phyloP scores from a whole-genome alignment of 2,329 filamentous ascomycete species.

The Aspergillus sp. region DNA sequence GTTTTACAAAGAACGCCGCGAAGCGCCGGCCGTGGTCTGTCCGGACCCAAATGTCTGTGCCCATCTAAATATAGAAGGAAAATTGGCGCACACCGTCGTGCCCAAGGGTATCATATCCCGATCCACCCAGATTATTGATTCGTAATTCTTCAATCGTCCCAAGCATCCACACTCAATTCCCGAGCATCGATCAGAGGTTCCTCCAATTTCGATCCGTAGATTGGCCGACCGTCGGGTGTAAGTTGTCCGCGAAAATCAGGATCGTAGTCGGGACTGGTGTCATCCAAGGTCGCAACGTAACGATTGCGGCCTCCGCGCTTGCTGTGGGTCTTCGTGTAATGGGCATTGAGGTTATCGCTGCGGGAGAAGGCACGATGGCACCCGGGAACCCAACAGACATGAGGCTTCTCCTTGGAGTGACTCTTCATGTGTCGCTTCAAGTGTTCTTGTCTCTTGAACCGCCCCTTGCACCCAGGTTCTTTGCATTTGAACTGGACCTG shows the following conservation, averaged over 20 bases:
- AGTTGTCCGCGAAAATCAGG: conserved; percentile 45
- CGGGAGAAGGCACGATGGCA: conserved; percentile 44
- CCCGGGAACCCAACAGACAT: conserved; percentile 46
- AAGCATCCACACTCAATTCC: conserved; percentile 34
- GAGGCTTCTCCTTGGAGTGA: conserved; percentile 46
- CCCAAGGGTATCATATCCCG: conserved; percentile 29
- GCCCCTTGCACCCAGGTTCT: conserved; percentile 43
- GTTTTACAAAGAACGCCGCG: conserved; percentile 24
- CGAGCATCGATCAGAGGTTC: conserved; percentile 32
- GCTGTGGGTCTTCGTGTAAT: conserved; percentile 48
- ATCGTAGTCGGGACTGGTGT: conserved; percentile 43
- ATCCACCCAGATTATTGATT: conserved; percentile 23
- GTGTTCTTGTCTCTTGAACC: conserved; percentile 52
- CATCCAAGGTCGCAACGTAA: conserved; percentile 47
- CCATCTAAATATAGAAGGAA: conserved; percentile 28
- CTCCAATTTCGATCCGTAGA: conserved; percentile 37
- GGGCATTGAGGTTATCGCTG: conserved; percentile 48
- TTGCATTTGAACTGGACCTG: conserved; percentile 45
- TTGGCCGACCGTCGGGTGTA: conserved; percentile 43
- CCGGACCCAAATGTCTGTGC: conserved; percentile 18
- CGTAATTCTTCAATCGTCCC: conserved; percentile 29
- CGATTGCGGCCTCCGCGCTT: conserved; percentile 47
- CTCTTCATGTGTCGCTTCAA: conserved; percentile 51
- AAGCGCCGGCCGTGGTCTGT: conserved; percentile 23
- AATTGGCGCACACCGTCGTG: conserved; percentile 25